Evolutionary conservation across 2,329 filamentous ascomycete species (phyloP).

Genomic region (Neonectria hederae): DNA sequence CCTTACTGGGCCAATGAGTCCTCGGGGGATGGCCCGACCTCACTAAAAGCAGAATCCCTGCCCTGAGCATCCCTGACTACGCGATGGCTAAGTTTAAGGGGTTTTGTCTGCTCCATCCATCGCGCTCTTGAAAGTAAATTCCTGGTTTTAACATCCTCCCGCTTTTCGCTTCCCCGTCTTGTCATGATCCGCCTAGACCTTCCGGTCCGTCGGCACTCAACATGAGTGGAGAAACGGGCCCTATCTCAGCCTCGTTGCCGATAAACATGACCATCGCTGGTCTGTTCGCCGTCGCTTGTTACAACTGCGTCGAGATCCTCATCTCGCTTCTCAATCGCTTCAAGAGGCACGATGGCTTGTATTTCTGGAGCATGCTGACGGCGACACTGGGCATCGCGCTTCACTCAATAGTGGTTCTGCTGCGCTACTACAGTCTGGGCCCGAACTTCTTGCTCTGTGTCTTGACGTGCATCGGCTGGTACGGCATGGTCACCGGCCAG

Average conservation of each 20-base stretch:
- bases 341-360: not conserved
- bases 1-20: not conserved
- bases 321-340: not conserved
- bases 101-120: not conserved
- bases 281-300: not conserved
- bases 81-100: not conserved
- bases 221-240: not conserved
- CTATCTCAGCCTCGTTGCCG: not conserved
- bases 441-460: not conserved
- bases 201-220: not conserved
- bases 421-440: not conserved
- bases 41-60: not conserved
- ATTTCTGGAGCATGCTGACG: conserved; percentile 1
- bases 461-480: not conserved
- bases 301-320: not conserved
- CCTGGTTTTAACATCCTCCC: not conserved
- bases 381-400: not conserved
- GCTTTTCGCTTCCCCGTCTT: not conserved
- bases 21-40: not conserved
- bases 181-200: not conserved
- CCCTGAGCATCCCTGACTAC: not conserved
- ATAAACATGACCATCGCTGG: not conserved
- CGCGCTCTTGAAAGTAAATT: not conserved
- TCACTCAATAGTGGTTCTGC: not conserved
- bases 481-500: not conserved